These are phyloP conservation scores for Aspergillus sp. DNA, from an alignment of 2,329 filamentous ascomycete species.

Conservation along the genomic window DNA sequence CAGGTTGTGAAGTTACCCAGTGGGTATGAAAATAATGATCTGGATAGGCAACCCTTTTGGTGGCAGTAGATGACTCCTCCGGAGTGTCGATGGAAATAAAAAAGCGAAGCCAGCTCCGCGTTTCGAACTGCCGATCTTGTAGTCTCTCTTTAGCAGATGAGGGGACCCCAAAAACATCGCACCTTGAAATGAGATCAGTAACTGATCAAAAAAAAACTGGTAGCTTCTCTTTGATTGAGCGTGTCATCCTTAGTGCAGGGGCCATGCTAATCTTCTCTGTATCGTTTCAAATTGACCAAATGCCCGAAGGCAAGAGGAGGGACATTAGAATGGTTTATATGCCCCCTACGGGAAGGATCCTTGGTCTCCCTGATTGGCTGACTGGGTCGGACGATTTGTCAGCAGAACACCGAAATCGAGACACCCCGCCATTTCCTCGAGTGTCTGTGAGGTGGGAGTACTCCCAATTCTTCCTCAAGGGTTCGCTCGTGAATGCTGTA, in stretches of 20 bases:
- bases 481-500: too few relatives aligned
- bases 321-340: constrained; percentile 23
- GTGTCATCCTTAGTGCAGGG: constrained; percentile 93
- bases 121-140: too few relatives aligned
- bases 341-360: background rate
- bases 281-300: constrained; percentile 68
- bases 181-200: constrained; percentile 16
- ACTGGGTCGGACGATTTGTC: background rate
- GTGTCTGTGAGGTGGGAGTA: too few relatives aligned
- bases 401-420: background rate
- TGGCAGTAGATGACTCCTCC: too few relatives aligned
- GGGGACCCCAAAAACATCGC: background rate
- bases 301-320: constrained; percentile 43
- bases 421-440: too few relatives aligned
- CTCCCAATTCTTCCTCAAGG: too few relatives aligned
- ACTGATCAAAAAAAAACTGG: constrained; percentile 58
- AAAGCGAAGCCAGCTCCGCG: too few relatives aligned
- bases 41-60: too few relatives aligned
- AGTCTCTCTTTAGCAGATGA: too few relatives aligned
- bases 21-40: too few relatives aligned
- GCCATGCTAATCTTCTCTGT: constrained; percentile 82
- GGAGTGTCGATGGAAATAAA: background rate
- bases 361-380: constrained; percentile 9
- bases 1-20: too few relatives aligned
- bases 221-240: constrained; percentile 77